phyloP scores from a whole-genome alignment of 2,329 filamentous ascomycete species.

The Xylaria digitata region DNA sequence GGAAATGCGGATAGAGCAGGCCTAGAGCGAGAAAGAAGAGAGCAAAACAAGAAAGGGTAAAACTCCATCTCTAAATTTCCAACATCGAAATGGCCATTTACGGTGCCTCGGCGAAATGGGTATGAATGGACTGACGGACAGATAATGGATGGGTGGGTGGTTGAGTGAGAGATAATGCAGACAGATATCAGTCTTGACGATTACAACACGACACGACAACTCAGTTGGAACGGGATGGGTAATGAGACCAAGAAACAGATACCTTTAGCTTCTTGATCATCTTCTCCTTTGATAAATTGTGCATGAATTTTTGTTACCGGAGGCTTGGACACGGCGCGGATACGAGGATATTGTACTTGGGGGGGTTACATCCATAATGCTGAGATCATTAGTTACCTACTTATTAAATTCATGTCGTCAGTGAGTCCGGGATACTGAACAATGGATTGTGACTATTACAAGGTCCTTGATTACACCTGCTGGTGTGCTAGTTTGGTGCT shows the following conservation, averaged over 20 bases:
- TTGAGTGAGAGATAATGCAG: neutral
- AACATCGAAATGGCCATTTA: neutral
- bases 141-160: neutral
- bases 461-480: no score
- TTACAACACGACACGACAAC: neutral
- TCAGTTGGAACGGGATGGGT: neutral
- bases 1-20: slow-evolving; percentile 5
- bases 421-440: no score
- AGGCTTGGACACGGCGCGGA: neutral
- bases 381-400: no score
- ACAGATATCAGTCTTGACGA: slow-evolving; percentile 13
- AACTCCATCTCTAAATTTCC: neutral
- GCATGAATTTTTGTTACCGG: neutral
- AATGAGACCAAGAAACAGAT: slow-evolving; percentile 3
- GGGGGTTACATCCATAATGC: no score
- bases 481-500: no score
- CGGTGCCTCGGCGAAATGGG: slow-evolving; percentile 26
- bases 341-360: no score
- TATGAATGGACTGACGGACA: slow-evolving; percentile 5
- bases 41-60: slow-evolving; percentile 12
- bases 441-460: no score
- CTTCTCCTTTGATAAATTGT: neutral
- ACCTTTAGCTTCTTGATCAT: neutral
- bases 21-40: slow-evolving; percentile 4
- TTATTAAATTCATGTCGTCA: no score